These are phyloP conservation scores for Dendrobium huoshanense DNA, from an alignment of 106 monocot genomes.

Conservation along the genomic window DNA sequence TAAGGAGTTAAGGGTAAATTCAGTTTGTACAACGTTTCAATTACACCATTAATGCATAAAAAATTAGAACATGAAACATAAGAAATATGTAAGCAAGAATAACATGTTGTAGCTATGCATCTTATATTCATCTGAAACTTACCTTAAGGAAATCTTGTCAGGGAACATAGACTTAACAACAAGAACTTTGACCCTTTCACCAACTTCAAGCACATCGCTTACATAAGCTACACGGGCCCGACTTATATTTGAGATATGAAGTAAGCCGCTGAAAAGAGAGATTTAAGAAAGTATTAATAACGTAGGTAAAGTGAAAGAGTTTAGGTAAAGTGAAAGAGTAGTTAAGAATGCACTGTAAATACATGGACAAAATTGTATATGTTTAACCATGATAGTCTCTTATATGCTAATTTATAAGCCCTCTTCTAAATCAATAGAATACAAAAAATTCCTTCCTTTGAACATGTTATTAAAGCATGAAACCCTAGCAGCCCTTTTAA, in stretches of 20 bases:
- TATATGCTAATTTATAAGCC: not conserved
- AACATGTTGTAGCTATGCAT: not conserved
- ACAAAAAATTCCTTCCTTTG: too few relatives aligned
- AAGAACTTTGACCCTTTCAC: constrained; percentile 92
- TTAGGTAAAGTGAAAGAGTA: too few relatives aligned
- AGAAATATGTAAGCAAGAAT: constrained; percentile 2
- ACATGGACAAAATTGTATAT: too few relatives aligned
- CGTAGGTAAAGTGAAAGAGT: too few relatives aligned
- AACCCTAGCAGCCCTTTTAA: too few relatives aligned
- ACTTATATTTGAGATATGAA: constrained; percentile 86
- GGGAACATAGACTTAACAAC: constrained; percentile 84
- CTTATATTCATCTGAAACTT: not conserved
- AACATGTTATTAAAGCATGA: too few relatives aligned
- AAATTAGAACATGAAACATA: not conserved
- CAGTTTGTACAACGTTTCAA: not conserved
- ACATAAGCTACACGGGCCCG: constrained; percentile 41
- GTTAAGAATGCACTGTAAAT: not conserved
- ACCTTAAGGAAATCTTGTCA: constrained; percentile 86
- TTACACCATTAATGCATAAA: not conserved
- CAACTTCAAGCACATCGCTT: constrained; percentile 54
- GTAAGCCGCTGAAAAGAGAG: constrained; percentile 61
- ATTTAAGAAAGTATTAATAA: not conserved
- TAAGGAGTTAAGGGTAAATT: not conserved
- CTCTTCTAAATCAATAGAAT: too few relatives aligned
- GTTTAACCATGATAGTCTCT: too few relatives aligned